Conservation (phyloP, 805 yeast species). For the Kluyveromyces starmeri region DNA sequence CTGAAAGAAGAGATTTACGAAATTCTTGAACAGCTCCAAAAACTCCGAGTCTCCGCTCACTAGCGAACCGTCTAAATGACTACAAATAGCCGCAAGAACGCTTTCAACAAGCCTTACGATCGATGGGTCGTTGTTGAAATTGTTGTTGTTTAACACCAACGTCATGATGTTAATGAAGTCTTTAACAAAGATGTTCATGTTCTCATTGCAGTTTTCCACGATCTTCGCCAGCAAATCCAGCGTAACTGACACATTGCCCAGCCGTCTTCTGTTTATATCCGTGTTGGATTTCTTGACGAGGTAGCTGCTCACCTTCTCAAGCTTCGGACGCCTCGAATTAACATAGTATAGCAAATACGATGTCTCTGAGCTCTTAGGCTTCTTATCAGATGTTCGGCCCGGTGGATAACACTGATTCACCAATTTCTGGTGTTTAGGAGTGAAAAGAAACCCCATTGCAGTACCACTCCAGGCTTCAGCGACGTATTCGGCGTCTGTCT, state of each 20-base stretch:
- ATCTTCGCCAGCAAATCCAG: conserved; percentile 60
- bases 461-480: too few relatives aligned
- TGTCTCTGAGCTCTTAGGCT: conserved; percentile 86
- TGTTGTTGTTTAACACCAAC: conserved; percentile 33
- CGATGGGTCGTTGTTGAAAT: conserved; percentile 47
- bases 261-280: conserved; percentile 52
- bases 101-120: conserved; percentile 45
- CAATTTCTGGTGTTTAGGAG: conserved; percentile 82
- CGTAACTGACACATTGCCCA: conserved; percentile 81
- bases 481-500: too few relatives aligned
- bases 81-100: conserved; percentile 41
- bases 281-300: conserved; percentile 49
- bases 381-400: conserved; percentile 77
- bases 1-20: conserved; percentile 26
- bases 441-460: conserved; percentile 30
- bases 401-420: conserved; percentile 90
- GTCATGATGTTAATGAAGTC: conserved; percentile 55
- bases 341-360: conserved; percentile 85
- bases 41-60: conserved; percentile 58
- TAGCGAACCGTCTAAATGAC: conserved; percentile 49
- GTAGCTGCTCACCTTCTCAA: conserved; percentile 75
- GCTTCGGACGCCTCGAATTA: conserved; percentile 76
- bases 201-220: conserved; percentile 69
- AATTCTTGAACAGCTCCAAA: conserved; percentile 37
- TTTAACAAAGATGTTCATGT: conserved; percentile 72